A percentile compares a stretch with the other conserved stretches of the same genome.
Conservation (phyloP, 2,329 filamentous ascomycete species). For the Aureobasidium mangrovei region DNA sequence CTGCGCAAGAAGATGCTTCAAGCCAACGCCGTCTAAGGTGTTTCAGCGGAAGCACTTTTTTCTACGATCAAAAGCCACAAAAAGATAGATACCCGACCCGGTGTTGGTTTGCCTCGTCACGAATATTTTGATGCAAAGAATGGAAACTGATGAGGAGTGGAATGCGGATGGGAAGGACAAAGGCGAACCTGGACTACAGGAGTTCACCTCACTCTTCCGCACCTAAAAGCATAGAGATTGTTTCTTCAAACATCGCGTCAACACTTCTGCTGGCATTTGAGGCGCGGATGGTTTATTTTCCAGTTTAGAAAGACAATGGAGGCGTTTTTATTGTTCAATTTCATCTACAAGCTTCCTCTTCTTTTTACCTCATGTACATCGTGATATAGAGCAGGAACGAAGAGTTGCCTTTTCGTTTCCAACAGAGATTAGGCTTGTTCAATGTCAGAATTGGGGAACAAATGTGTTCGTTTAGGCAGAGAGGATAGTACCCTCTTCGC, state of each 20-base stretch:
- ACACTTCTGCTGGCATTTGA: constrained; percentile 6
- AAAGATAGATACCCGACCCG: constrained; percentile 12
- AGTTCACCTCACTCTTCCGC: background rate
- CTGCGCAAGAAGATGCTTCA: constrained; percentile 98
- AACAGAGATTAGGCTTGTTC: too few relatives aligned
- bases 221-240: constrained; percentile 8
- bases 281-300: constrained; percentile 3
- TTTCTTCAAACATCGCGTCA: background rate
- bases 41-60: background rate
- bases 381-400: background rate
- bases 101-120: constrained; percentile 10
- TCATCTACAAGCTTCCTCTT: background rate
- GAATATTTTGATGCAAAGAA: constrained; percentile 7
- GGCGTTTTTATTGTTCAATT: constrained; percentile 3
- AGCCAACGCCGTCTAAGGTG: constrained; percentile 58
- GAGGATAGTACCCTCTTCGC: constrained; percentile 10
- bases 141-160: background rate
- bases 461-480: background rate
- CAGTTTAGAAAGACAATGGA: constrained; percentile 9
- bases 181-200: background rate
- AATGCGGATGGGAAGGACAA: background rate
- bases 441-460: background rate
- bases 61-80: constrained; percentile 1
- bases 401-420: too few relatives aligned
- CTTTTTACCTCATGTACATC: background rate